Evolutionary conservation across 164 flowering plant genomes (phyloP).

Genomic region (Litsea cubeba): DNA sequence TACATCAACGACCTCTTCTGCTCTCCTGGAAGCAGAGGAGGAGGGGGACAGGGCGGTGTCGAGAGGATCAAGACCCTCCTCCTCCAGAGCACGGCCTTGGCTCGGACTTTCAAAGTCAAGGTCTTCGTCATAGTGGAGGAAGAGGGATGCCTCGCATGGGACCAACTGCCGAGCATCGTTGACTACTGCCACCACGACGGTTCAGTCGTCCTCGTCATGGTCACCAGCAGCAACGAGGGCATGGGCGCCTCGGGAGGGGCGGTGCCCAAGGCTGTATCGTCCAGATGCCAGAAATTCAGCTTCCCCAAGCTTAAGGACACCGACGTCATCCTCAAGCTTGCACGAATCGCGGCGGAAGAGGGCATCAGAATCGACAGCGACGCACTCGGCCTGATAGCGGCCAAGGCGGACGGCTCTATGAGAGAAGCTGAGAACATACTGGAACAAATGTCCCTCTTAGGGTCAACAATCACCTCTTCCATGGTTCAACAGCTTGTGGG

Average conservation of each 20-base stretch:
- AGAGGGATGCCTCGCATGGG: conserved; percentile 27
- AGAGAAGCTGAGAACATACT: conserved; percentile 40
- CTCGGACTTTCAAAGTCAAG: conserved; percentile 20
- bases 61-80: conserved; percentile 28
- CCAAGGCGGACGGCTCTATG: conserved; percentile 38
- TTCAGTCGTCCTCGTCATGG: conserved; percentile 23
- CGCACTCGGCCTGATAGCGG: conserved; percentile 27
- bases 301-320: conserved; percentile 29
- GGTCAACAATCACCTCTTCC: conserved; percentile 25
- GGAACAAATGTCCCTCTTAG: conserved; percentile 32
- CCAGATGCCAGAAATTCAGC: conserved; percentile 38
- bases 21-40: conserved; percentile 21
- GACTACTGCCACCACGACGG: conserved; percentile 4
- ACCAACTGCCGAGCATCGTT: conserved; percentile 24
- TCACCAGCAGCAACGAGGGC: conserved; percentile 11
- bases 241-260: neutral
- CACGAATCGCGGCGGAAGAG: conserved; percentile 26
- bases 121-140: conserved; percentile 35
- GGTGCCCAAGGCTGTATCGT: conserved; percentile 22
- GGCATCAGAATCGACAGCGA: conserved; percentile 25
- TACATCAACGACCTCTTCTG: conserved; percentile 27
- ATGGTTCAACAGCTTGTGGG: conserved; percentile 36
- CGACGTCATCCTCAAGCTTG: conserved; percentile 24
- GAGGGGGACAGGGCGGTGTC: conserved; percentile 13
- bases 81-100: conserved; percentile 25